Evolutionary conservation across 495 filamentous ascomycete genomes (phyloP), one percentile per base, ranked within the genome.

Genomic region (Chaetomium tenue): DNA sequence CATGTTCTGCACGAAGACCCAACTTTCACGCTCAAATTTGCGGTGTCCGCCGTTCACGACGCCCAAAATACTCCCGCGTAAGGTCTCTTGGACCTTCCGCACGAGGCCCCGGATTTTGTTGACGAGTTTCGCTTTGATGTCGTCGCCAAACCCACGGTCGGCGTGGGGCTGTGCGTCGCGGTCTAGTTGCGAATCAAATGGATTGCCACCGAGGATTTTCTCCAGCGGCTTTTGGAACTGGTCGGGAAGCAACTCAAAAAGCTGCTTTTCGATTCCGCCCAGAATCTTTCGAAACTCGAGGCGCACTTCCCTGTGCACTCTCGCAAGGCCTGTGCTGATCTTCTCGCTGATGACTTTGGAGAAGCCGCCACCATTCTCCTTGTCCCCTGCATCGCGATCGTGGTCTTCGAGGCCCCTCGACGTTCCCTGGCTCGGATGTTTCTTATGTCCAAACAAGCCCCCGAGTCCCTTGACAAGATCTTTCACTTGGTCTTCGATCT

Each of bases 401-500:
- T 51, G 47, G 26, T 67, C 71, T 12, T 63, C 66, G 9, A 73
- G 5, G 15, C 66, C 70, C 30, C 71, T 64, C 11, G 71, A 57
- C 26, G 62, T 53, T 15, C 62, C 68, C 18, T 67, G 66, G 48
- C 57, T 50, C 18, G 58, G 22, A 37, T 65, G 60, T 48, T 66
- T 66, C 69, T 72, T 74, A 62, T 57, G 64, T 11, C 71, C 69
- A 39, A 76, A 76, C 39, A 76, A 60, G 12, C 66, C 69, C 18
- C 74, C 74, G 9, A 76, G 55, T 0, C 74, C 72, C 68, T 76
- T 76, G 39, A 74, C 74, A 3, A 76, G 58, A 52, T 71, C 72
- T 68, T 76, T 76, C 54, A 76, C 74, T 20, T 76, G 74, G 50
- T 74, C 74, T 40, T 76, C 72, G 28, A 76, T 68, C 60, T 76